Conservation (phyloP, 1,284 basidiomycete species). For the Irpex sp. region DNA sequence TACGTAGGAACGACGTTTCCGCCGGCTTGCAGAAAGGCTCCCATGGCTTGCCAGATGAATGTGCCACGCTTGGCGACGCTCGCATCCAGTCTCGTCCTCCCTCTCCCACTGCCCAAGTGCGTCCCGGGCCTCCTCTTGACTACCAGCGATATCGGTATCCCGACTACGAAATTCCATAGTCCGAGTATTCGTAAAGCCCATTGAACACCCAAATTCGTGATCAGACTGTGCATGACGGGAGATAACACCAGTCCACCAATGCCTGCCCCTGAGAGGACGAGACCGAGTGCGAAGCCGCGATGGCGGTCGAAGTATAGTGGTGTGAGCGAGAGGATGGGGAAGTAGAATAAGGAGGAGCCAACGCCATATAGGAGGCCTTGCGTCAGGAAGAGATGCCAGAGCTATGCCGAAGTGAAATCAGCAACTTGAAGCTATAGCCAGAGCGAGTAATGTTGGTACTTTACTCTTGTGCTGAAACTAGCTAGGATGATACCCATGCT, state of each 20-base stretch:
- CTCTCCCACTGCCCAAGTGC: slow-evolving; percentile 19
- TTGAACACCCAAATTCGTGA: slow-evolving; percentile 32
- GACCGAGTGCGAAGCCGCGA: slow-evolving; percentile 43
- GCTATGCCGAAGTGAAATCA: slow-evolving; percentile 19
- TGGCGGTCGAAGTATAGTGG: slow-evolving; percentile 43
- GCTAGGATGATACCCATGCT: slow-evolving; percentile 38
- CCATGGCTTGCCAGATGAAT: slow-evolving; percentile 40
- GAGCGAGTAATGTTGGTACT: neutral
- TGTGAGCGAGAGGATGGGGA: slow-evolving; percentile 38
- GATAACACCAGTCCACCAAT: slow-evolving; percentile 43
- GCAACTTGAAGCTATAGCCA: neutral
- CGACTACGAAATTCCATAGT: slow-evolving; percentile 36
- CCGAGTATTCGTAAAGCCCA: slow-evolving; percentile 38
- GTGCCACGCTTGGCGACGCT: slow-evolving; percentile 37
- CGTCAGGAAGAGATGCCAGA: slow-evolving; percentile 43
- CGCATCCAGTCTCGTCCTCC: slow-evolving; percentile 29
- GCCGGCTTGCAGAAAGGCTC: slow-evolving; percentile 41
- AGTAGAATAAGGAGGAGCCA: slow-evolving; percentile 42
- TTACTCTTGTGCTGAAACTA: slow-evolving; percentile 35
- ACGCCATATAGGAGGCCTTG: slow-evolving; percentile 41
- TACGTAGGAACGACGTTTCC: slow-evolving; percentile 43
- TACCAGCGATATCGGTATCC: slow-evolving; percentile 34
- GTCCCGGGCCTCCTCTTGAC: slow-evolving; percentile 25
- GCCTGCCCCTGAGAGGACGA: slow-evolving; percentile 39
- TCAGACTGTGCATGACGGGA: slow-evolving; percentile 35